A percentile compares a stretch with the other conserved stretches of the same genome.
Evolutionary conservation across 345 rosid genomes (phyloP).

Genomic region (Eucalyptus grandis): DNA sequence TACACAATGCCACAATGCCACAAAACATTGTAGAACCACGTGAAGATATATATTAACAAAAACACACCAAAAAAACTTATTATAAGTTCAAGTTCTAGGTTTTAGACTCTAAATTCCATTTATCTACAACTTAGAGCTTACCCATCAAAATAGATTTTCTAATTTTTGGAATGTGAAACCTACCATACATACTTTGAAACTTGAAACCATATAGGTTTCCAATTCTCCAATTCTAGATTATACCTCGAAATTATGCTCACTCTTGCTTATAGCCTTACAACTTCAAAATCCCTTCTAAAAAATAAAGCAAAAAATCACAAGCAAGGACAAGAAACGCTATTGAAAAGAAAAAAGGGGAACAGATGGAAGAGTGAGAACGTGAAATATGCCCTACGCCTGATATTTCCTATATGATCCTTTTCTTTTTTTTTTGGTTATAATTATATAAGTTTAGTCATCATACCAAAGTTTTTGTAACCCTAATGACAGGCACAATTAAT

Average conservation of each 20-base stretch:
- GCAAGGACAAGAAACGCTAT: neutral
- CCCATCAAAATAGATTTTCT: fast-evolving
- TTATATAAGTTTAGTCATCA: neutral
- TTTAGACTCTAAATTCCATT: too few relatives aligned
- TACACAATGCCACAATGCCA: fast-evolving
- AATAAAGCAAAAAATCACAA: neutral
- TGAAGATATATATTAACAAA: too few relatives aligned
- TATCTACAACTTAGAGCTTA: fast-evolving
- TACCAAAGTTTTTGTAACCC: neutral
- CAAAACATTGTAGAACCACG: fast-evolving
- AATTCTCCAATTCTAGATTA: too few relatives aligned
- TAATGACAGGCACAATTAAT: neutral
- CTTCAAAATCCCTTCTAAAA: neutral
- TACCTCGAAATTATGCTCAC: too few relatives aligned
- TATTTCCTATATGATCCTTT: neutral
- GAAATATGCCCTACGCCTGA: neutral
- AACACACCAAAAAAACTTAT: too few relatives aligned
- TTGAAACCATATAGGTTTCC: too few relatives aligned
- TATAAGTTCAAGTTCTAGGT: fast-evolving
- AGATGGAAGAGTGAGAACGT: neutral
- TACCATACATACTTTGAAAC: too few relatives aligned
- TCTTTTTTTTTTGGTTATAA: neutral
- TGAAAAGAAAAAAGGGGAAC: neutral
- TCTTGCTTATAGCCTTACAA: neutral
- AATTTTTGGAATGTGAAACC: fast-evolving